Evolutionary conservation across 169 alveolate genomes (phyloP).

Genomic region (Perkinsus chesapeaki): DNA sequence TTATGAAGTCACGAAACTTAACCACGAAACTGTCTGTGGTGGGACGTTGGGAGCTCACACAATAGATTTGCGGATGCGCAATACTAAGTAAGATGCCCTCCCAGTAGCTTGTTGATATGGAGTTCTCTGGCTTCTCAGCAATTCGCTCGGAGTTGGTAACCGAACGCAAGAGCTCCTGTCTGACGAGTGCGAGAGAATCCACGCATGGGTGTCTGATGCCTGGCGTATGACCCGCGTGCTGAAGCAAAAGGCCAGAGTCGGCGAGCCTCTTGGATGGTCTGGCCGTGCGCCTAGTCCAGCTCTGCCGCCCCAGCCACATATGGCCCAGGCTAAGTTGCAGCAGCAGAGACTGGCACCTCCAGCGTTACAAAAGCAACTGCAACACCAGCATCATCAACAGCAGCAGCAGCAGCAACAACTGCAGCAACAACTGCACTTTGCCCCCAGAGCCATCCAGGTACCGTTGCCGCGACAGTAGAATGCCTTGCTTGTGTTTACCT

Average conservation of each 20-base stretch:
- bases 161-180: background rate
- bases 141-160: background rate
- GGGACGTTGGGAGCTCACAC: background rate
- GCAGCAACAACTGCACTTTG: background rate
- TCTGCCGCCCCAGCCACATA: background rate
- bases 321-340: background rate
- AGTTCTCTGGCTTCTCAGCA: background rate
- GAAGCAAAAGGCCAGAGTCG: background rate
- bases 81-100: background rate
- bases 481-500: background rate
- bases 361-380: background rate
- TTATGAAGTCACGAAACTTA: background rate
- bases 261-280: background rate
- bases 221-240: background rate
- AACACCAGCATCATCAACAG: background rate
- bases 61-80: background rate
- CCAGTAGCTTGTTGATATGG: background rate
- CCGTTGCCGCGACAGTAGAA: background rate
- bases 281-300: background rate
- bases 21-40: background rate
- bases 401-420: background rate
- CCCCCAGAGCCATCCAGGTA: background rate
- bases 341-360: background rate
- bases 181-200: background rate
- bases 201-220: background rate